Evolutionary conservation across 176 grass and related monocot species (phyloP).

Genomic region (Phragmites australis): DNA sequence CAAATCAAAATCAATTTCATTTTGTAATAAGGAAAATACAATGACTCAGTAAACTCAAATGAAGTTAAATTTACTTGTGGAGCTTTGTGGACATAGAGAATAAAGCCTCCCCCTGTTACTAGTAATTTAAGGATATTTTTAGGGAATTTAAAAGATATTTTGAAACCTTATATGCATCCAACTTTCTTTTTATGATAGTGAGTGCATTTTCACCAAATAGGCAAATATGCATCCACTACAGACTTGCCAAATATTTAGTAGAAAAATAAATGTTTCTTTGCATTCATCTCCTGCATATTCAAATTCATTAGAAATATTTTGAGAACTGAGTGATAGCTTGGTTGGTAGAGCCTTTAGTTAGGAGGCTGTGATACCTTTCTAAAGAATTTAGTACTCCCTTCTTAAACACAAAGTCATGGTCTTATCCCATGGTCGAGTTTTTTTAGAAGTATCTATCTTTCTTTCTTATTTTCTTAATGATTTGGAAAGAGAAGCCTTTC

Average conservation of each 20-base stretch:
- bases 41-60: neutral
- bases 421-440: too few species aligned
- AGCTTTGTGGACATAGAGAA: neutral
- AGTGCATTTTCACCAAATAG: neutral
- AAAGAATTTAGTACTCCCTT: too few species aligned
- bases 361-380: too few species aligned
- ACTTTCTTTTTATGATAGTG: neutral
- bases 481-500: neutral
- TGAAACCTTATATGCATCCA: neutral
- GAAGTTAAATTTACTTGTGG: neutral
- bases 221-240: too few species aligned
- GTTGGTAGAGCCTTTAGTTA: too few species aligned
- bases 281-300: neutral
- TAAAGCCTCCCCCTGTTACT: too few species aligned
- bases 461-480: too few species aligned
- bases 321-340: too few species aligned
- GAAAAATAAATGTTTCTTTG: too few species aligned
- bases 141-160: neutral
- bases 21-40: neutral
- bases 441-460: too few species aligned
- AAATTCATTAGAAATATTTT: neutral
- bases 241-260: too few species aligned
- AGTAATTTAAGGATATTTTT: neutral
- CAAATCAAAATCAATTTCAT: neutral
- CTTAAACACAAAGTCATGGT: too few species aligned